A percentile compares a stretch with the other conserved stretches of the same genome.
phyloP scores from a whole-genome alignment of 192 early-diverging fungal genomes.

The Coemansia guatemalensis region DNA sequence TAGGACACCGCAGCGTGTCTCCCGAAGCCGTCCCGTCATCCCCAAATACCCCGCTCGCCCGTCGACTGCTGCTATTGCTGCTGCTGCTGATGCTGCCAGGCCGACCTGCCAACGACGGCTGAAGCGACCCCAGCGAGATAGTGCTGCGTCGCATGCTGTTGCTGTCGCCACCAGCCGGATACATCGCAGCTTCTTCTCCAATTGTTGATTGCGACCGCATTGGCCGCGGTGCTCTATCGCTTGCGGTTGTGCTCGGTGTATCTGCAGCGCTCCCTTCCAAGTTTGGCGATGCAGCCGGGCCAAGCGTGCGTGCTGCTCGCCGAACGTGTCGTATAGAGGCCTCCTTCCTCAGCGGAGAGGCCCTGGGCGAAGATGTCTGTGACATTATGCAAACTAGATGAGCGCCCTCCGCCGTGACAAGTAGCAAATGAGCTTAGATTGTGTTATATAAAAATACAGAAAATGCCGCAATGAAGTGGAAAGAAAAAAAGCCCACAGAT shows the following conservation, averaged over 20 bases:
- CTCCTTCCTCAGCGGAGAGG: conserved; percentile 12
- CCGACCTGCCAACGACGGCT: neutral
- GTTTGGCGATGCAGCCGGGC: conserved; percentile 3
- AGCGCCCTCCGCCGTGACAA: neutral
- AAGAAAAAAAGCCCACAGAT: neutral
- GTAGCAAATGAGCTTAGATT: neutral
- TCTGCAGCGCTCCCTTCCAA: neutral
- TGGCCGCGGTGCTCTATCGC: neutral
- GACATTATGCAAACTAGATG: conserved; percentile 16
- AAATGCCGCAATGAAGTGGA: neutral
- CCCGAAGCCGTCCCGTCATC: neutral
- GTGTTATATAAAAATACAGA: neutral
- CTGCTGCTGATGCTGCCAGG: neutral
- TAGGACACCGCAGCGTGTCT: conserved; percentile 34
- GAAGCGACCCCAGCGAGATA: conserved; percentile 18
- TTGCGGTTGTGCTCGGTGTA: neutral
- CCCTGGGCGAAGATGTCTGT: conserved; percentile 5
- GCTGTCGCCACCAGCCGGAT: neutral
- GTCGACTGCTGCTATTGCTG: conserved; percentile 11
- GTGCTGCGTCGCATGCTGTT: conserved; percentile 24
- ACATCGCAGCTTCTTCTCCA: neutral
- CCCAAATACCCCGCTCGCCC: neutral
- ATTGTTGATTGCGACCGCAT: conserved; percentile 20
- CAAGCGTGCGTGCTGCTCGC: conserved; percentile 36
- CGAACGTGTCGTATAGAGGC: conserved; percentile 27